Evolutionary conservation across 2,329 filamentous ascomycete species (phyloP).

Genomic region (Fusarium sororula): DNA sequence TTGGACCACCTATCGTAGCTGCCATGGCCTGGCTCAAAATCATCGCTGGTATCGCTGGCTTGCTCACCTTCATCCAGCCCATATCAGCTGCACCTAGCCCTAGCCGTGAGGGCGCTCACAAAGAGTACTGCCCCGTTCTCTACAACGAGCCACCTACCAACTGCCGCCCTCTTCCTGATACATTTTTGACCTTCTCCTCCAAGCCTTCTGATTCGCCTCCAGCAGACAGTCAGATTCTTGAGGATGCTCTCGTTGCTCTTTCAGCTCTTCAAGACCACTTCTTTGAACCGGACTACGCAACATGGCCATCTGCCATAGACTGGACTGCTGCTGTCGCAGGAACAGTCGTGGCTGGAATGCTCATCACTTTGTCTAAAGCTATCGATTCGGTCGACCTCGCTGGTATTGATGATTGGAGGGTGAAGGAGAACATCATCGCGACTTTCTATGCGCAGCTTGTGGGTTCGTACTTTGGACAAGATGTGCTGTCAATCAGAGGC

Average conservation of each 20-base stretch:
- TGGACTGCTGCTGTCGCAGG: slow-evolving; percentile 91
- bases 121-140: slow-evolving; percentile 38
- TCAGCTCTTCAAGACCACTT: slow-evolving; percentile 80
- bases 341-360: slow-evolving; percentile 78
- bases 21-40: slow-evolving; percentile 27
- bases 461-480: slow-evolving; percentile 87
- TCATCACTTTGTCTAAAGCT: slow-evolving; percentile 75
- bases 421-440: slow-evolving; percentile 81
- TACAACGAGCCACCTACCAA: slow-evolving; percentile 25
- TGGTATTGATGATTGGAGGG: slow-evolving; percentile 54
- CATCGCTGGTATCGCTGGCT: slow-evolving; percentile 17
- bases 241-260: slow-evolving; percentile 70
- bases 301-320: slow-evolving; percentile 87
- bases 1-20: not conserved
- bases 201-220: not conserved
- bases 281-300: slow-evolving; percentile 80
- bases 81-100: slow-evolving; percentile 27
- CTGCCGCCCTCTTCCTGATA: slow-evolving; percentile 34
- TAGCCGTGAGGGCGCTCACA: slow-evolving; percentile 3
- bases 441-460: slow-evolving; percentile 81
- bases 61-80: slow-evolving; percentile 1
- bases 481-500: slow-evolving; percentile 76
- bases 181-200: slow-evolving; percentile 33
- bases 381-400: slow-evolving; percentile 51
- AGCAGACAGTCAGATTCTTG: slow-evolving; percentile 47